Conservation (phyloP, 2,329 filamentous ascomycete species). For the Aspergillus versicolor region DNA sequence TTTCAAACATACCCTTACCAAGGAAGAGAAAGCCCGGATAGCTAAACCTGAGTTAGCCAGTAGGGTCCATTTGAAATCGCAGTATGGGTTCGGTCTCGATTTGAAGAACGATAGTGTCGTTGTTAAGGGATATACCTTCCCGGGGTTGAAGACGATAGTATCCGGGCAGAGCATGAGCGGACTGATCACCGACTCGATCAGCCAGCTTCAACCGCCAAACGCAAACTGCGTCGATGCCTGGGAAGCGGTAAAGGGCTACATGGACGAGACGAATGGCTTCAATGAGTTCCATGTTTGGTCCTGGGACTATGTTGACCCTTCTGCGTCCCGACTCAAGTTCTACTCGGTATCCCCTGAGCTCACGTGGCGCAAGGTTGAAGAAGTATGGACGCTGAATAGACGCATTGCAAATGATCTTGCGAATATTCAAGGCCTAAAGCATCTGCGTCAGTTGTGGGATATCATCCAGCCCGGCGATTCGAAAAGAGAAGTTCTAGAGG, state of each 20-base stretch:
- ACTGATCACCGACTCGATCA: not conserved
- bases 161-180: not conserved
- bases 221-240: not conserved
- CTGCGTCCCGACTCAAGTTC: not conserved
- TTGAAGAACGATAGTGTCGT: not conserved
- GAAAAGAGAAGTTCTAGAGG: not conserved
- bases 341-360: not conserved
- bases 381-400: not conserved
- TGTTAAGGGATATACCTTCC: not conserved
- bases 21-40: not conserved
- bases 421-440: not conserved
- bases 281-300: not conserved
- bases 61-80: not conserved
- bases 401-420: not conserved
- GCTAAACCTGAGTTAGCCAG: not conserved
- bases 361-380: not conserved
- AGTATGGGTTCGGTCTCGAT: not conserved
- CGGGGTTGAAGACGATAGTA: not conserved
- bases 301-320: not conserved
- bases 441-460: not conserved
- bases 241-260: not conserved
- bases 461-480: not conserved
- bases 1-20: not conserved
- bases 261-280: not conserved
- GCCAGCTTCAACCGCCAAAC: not conserved